Base-by-base conservation (phyloP, 768 basidiomycete species). In the Leccinum arenicola region DNA sequence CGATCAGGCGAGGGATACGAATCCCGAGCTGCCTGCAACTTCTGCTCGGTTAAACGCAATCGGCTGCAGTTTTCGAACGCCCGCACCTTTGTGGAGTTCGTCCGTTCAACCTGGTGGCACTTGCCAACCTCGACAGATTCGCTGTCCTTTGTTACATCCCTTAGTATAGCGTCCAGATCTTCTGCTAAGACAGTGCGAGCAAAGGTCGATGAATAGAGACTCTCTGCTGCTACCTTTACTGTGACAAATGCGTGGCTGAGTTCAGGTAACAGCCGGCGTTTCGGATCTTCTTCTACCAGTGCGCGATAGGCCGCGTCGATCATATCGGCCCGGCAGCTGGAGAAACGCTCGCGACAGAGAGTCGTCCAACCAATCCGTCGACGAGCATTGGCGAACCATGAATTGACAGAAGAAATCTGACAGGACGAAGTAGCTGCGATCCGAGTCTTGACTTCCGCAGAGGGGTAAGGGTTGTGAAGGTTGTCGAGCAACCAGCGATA, bases 281-380 rank as follows among this genome's bases (percentile, higher is more conserved):
- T 23, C 1, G 61, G 54, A 40, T 71, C 65, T 10, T 68, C 65
- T 29, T 73, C 52, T 1, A 74, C 61, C 11, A 75, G 54, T 1
- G 70, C 68, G 2, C 69, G 61, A 36, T 58, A 66, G 5, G 76
- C 75, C 2, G 72, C 67, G 3, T 71, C 67, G 0, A 74, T 17
- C 23, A 69, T 66, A 14, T 73, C 73, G 1, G 64, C 60, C 10
- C 69, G 61, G 11, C 69, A 66, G 9, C 62, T 68, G 8, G 63
- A 56, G 19, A 76, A 73, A 35, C 25, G 29, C 3, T 68, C 63
- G 1, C 71, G 72, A 4, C 79, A 76, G 0, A 83, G 53, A 0
- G 55, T 14, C 10, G 77, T 83, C 84, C 84, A 85, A 0, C 83
- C 83, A 0, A 84, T 84, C 0, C 82, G 76, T 21, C 77, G 78